phyloP scores from a whole-genome alignment of 306 rosid genomes.

The Rosa lucieae region DNA sequence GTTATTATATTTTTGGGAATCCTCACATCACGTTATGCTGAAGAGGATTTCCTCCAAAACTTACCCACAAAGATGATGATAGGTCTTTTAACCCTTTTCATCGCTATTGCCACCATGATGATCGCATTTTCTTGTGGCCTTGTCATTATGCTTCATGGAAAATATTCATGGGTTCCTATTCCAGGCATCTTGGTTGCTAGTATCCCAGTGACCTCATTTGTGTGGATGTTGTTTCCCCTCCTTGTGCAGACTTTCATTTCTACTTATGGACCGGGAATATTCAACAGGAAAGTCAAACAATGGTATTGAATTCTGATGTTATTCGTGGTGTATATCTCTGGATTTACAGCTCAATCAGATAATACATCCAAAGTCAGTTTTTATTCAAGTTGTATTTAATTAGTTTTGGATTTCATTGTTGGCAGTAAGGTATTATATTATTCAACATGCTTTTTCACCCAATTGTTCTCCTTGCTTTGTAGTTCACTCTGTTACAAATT shows the following conservation, averaged over 20 bases:
- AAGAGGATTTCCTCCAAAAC: conserved; percentile 20
- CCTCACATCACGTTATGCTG: conserved; percentile 46
- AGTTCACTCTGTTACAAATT: no score
- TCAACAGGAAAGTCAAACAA: background rate
- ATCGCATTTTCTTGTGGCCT: conserved; percentile 32
- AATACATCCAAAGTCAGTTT: background rate
- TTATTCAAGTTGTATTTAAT: no score
- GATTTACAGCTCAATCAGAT: background rate
- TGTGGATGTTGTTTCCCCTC: conserved; percentile 17
- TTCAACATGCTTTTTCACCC: no score
- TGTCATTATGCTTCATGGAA: conserved; percentile 21
- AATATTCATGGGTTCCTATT: conserved; percentile 22
- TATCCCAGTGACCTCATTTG: conserved; percentile 32
- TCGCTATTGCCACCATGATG: conserved; percentile 47
- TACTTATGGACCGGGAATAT: background rate
- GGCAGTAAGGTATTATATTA: no score
- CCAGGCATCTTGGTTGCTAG: conserved; percentile 7
- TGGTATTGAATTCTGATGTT: background rate
- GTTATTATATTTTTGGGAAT: conserved; percentile 25
- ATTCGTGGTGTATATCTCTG: background rate
- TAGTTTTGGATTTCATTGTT: no score
- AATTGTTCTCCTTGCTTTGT: no score
- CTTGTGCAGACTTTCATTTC: background rate
- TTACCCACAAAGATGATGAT: conserved; percentile 25
- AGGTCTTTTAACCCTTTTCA: conserved; percentile 36